A percentile compares a stretch with the other conserved stretches of the same genome.
Evolutionary conservation across 306 rosid species (phyloP).

Genomic region (Coriaria nepalensis): DNA sequence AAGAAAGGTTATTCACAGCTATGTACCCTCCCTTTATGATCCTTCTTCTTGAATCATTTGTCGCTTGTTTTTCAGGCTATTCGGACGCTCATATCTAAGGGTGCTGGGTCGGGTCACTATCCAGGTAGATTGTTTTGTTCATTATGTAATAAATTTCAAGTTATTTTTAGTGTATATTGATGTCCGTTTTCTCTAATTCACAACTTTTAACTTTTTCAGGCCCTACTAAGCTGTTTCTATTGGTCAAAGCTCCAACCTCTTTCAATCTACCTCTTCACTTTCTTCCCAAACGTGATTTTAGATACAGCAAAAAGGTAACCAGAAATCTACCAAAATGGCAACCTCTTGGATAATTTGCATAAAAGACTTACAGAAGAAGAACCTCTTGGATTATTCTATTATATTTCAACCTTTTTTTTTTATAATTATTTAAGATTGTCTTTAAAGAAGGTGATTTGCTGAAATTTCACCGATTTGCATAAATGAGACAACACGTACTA

Average conservation of each 20-base stretch:
- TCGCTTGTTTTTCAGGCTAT: constrained; percentile 46
- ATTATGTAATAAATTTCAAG: constrained; percentile 1
- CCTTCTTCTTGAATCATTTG: constrained; percentile 8
- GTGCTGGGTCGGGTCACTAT: constrained; percentile 64
- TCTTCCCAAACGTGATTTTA: constrained; percentile 84
- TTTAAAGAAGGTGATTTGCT: too few species aligned
- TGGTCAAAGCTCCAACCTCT: constrained; percentile 76
- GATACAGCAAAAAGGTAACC: constrained; percentile 56
- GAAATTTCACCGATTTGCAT: too few species aligned
- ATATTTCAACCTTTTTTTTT: too few species aligned
- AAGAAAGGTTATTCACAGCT: constrained; percentile 40
- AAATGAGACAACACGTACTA: too few species aligned
- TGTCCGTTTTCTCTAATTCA: constrained; percentile 3
- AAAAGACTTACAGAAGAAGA: too few species aligned
- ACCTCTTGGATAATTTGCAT: too few species aligned
- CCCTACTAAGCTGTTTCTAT: constrained; percentile 51
- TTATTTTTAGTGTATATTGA: constrained; percentile 2
- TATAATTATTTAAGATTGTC: too few species aligned
- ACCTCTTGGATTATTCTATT: too few species aligned
- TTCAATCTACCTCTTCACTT: constrained; percentile 65
- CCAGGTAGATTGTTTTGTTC: constrained; percentile 32
- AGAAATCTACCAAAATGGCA: neutral
- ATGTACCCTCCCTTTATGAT: constrained; percentile 3
- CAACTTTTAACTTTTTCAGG: constrained; percentile 28
- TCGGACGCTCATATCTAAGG: constrained; percentile 55